phyloP scores from a whole-genome alignment of 768 basidiomycete species.

The Lenzites betulinus region DNA sequence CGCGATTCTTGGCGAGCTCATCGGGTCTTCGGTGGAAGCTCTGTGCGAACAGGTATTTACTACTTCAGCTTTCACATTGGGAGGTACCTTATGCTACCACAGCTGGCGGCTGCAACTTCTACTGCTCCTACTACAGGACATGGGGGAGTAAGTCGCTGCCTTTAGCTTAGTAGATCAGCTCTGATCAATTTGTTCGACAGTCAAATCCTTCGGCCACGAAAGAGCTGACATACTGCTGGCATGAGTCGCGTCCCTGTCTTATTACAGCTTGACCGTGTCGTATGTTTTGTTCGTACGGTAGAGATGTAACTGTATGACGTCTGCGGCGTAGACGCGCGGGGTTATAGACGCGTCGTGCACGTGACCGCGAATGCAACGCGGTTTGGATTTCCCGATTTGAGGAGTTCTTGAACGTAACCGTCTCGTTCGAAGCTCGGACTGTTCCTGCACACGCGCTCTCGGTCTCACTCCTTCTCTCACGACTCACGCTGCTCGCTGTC shows the following conservation, averaged over 20 bases:
- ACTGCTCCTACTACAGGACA: too few relatives aligned
- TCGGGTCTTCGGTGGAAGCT: background rate
- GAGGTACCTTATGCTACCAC: too few relatives aligned
- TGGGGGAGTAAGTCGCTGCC: too few relatives aligned
- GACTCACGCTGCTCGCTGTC: background rate
- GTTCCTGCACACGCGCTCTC: background rate
- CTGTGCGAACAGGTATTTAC: background rate
- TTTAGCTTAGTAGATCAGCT: too few relatives aligned
- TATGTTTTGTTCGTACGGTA: background rate
- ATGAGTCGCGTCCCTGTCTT: background rate
- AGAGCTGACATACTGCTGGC: constrained; percentile 1
- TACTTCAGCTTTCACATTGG: background rate
- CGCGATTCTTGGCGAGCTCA: constrained; percentile 26
- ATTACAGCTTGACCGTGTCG: background rate
- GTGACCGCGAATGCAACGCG: constrained; percentile 21
- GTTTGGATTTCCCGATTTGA: constrained; percentile 21
- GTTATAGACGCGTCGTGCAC: constrained; percentile 12
- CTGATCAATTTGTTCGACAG: too few relatives aligned
- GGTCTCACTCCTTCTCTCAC: constrained; percentile 1
- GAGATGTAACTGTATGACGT: too few relatives aligned
- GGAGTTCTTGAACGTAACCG: constrained; percentile 2
- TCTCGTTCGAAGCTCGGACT: background rate
- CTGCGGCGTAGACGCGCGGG: background rate
- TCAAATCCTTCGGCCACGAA: too few relatives aligned
- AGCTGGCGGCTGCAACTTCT: too few relatives aligned